phyloP scores from a whole-genome alignment of 768 basidiomycete genomes.

The Steccherinum ochraceum region DNA sequence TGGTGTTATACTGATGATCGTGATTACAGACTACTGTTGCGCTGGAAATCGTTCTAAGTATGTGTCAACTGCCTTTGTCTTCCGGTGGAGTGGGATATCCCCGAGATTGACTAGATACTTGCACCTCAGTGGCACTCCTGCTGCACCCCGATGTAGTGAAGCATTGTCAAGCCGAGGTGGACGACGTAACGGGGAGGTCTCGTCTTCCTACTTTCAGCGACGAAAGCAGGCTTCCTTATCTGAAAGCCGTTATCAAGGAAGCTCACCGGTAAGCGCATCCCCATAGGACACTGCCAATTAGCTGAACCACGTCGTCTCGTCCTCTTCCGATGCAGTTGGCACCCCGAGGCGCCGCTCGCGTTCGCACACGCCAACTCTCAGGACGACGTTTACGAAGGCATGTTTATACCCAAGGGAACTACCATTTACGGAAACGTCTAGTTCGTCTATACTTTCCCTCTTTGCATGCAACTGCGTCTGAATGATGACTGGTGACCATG shows the following conservation, averaged over 20 bases:
- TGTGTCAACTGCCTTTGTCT: no score
- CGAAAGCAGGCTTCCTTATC: neutral
- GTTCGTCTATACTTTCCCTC: neutral
- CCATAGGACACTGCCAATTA: no score
- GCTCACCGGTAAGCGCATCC: no score
- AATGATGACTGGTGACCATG: no score
- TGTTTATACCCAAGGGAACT: slow-evolving; percentile 3
- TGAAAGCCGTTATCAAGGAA: neutral
- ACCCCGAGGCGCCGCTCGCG: neutral
- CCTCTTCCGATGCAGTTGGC: no score
- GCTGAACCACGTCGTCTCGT: no score
- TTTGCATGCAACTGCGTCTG: neutral
- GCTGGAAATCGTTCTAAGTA: no score
- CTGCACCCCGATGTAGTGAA: neutral
- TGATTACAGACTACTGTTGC: no score
- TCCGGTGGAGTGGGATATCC: no score
- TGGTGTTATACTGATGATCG: no score
- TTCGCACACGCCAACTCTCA: neutral
- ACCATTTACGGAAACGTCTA: neutral
- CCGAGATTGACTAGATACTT: neutral
- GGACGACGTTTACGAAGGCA: slow-evolving; percentile 4
- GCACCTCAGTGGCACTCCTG: neutral
- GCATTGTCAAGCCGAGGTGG: neutral
- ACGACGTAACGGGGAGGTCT: neutral
- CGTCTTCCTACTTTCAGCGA: neutral